Evolutionary conservation across 1,284 basidiomycete genomes (phyloP).

Genomic region (Cryptococcus maquisensis): DNA sequence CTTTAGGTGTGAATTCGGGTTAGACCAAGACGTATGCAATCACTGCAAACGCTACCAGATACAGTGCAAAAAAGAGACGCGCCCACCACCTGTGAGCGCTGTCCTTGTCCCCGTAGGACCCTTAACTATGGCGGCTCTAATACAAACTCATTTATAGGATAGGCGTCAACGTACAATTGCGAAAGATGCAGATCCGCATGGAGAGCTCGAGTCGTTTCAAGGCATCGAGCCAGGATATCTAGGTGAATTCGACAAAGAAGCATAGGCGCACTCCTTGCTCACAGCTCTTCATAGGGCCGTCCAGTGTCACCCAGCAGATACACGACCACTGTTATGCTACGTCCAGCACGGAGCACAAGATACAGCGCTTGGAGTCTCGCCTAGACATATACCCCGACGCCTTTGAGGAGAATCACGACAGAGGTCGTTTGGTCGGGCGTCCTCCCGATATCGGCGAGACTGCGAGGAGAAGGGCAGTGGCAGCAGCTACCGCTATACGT

Average conservation of each 20-base stretch:
- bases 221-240: background rate
- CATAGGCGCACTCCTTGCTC: background rate
- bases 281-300: background rate
- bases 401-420: background rate
- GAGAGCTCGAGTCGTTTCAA: background rate
- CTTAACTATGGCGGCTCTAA: background rate
- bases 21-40: background rate
- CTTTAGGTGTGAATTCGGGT: background rate
- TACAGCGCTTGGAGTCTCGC: background rate
- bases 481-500: background rate
- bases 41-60: background rate
- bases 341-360: background rate
- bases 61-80: background rate
- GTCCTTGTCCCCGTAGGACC: background rate
- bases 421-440: background rate
- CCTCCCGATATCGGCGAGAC: constrained; percentile 1
- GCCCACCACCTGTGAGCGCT: background rate
- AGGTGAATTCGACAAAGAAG: too few species aligned
- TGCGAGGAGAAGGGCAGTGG: background rate
- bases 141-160: background rate
- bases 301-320: background rate
- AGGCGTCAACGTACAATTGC: background rate
- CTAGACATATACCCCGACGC: background rate
- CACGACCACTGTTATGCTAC: background rate
- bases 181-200: background rate